Base-by-base conservation (phyloP, 2,329 filamentous ascomycete species). In the Rugonectria rugulosa region DNA sequence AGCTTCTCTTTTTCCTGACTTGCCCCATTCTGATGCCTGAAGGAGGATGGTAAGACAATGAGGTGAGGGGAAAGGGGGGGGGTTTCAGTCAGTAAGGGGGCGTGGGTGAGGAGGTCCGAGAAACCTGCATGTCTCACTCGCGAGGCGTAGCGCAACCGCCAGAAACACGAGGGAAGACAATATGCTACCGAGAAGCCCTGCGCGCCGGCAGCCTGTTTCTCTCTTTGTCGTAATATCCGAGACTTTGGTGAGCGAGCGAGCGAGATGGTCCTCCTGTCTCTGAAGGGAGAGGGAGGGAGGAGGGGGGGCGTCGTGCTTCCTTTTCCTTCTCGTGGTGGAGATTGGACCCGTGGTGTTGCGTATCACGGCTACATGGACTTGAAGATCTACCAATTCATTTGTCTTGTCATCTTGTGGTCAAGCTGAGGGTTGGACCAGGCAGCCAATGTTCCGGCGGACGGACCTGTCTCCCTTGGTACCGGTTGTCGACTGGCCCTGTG, bases 161-260 rank as follows among this genome's bases (percentile, higher is more conserved):
- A 34, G 34, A 41, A 23, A 52, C 51, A 60, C 42, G 34, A 55
- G 53, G 61, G 27, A 34, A 56, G 40, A 34, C 43, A 51, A n/a
- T n/a, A n/a, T n/a, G 38, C 63, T 58, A 41, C 45, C 47, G 49
- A 65, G 57, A 56, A 56, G 43, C 42, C 53, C 54, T 60, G 54
- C 54, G n/a, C n/a, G n/a, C 52, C 53, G 27, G 41, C 45, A 21
- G n/a, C n/a, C n/a, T n/a, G n/a, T n/a, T n/a, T n/a, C n/a, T n/a
- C 29, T 6, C n/a, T 14, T 14, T 14, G 10, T 32, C 29, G n/a
- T 32, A 7, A 11, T 14, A 5, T 11, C 29, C 6, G 29, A 11
- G 29, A 32, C 29, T n/a, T n/a, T n/a, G n/a, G n/a, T n/a, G n/a
- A n/a, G n/a, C n/a, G n/a, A n/a, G n/a, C n/a, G n/a, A n/a, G n/a